Conservation (phyloP, 163 green algal genomes). For the Scenedesmus sp. region DNA sequence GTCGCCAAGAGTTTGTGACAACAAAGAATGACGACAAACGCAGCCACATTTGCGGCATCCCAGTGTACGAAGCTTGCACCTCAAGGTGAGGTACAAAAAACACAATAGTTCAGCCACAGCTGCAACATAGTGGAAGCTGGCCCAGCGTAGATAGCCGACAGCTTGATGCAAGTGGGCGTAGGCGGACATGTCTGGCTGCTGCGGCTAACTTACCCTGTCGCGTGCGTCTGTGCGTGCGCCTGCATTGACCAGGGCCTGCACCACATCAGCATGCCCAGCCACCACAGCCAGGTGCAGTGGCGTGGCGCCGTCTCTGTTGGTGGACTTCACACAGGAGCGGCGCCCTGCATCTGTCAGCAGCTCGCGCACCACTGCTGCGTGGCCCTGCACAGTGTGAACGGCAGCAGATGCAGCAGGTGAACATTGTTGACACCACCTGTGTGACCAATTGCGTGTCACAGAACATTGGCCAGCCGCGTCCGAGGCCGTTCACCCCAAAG, state of each 20-base stretch:
- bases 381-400: slow-evolving; percentile 16
- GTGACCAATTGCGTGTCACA: background rate
- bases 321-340: slow-evolving; percentile 42
- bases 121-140: background rate
- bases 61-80: no score
- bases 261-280: slow-evolving; percentile 21
- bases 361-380: slow-evolving; percentile 33
- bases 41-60: no score
- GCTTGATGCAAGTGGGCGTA: background rate
- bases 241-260: slow-evolving; percentile 36
- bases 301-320: slow-evolving; percentile 36
- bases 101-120: background rate
- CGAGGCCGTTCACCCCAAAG: background rate
- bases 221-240: slow-evolving; percentile 21
- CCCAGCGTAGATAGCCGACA: background rate
- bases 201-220: slow-evolving; percentile 40
- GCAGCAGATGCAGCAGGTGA: background rate
- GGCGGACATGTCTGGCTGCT: background rate
- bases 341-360: slow-evolving; percentile 47
- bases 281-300: slow-evolving; percentile 42
- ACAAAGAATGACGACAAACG: no score
- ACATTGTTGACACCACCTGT: background rate
- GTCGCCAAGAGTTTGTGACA: no score
- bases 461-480: background rate
- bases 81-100: no score